phyloP scores from a whole-genome alignment of 352 stramenopile genomes.

The Phytopythium litorale region DNA sequence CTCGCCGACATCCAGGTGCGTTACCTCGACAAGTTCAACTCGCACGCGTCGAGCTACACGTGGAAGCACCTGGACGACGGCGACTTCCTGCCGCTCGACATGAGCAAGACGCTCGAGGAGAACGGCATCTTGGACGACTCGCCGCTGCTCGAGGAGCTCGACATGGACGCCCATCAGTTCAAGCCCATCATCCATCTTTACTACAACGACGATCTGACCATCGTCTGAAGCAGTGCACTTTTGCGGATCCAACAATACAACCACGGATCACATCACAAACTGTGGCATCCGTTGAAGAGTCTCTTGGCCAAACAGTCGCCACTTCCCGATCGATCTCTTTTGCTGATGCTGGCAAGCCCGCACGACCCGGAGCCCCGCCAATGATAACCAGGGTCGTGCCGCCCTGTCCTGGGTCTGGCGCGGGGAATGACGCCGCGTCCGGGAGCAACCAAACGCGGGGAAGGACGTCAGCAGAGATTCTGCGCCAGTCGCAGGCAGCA shows the following conservation, averaged over 20 bases:
- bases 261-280: neutral
- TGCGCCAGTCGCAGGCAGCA: neutral
- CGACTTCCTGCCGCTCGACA: constrained; percentile 88
- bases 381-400: constrained; percentile 1
- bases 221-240: constrained; percentile 28
- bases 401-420: neutral
- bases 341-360: no score
- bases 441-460: neutral
- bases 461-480: neutral
- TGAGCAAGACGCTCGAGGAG: constrained; percentile 83
- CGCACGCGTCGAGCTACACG: constrained; percentile 90
- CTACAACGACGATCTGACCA: constrained; percentile 92
- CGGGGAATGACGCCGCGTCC: neutral
- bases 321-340: neutral
- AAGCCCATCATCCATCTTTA: constrained; percentile 90
- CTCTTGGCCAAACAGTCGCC: neutral
- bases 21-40: constrained; percentile 78
- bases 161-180: constrained; percentile 87
- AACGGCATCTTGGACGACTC: constrained; percentile 88
- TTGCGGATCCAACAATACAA: neutral
- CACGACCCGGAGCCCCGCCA: no score
- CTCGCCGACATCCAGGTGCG: constrained; percentile 85
- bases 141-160: constrained; percentile 70
- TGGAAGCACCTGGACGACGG: constrained; percentile 87
- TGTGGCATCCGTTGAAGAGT: neutral